A percentile compares a stretch with the other conserved stretches of the same genome.
Evolutionary conservation across 78 protist species (phyloP).

Genomic region (Bigelowiella natans): DNA sequence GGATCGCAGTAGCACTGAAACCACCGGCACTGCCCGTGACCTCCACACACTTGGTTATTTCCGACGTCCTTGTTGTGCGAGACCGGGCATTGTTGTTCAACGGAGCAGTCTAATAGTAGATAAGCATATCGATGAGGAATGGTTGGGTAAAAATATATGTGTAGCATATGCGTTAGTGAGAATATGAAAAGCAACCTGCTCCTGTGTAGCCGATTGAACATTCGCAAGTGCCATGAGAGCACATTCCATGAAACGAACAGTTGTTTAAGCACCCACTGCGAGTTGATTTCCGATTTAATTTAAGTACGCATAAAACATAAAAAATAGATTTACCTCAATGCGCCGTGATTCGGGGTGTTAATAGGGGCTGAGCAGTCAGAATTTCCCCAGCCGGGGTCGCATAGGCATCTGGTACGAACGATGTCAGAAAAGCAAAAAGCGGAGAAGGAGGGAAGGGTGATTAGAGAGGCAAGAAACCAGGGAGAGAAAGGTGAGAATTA

Average conservation of each 20-base stretch:
- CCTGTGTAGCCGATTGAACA: neutral
- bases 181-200: neutral
- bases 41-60: neutral
- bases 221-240: neutral
- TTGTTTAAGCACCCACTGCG: neutral
- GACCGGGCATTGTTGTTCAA: neutral
- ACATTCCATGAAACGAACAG: neutral
- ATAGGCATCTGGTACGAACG: too few relatives aligned
- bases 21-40: neutral
- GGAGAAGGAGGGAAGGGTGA: too few relatives aligned
- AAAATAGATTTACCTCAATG: too few relatives aligned
- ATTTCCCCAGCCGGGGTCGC: neutral
- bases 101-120: neutral
- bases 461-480: too few relatives aligned
- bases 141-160: neutral
- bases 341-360: neutral
- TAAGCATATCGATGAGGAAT: neutral
- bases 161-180: neutral
- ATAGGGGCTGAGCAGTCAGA: neutral
- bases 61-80: neutral
- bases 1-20: neutral
- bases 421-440: too few relatives aligned
- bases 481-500: too few relatives aligned
- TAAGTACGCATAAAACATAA: too few relatives aligned
- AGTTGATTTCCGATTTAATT: neutral